These are phyloP conservation scores for Earliella scabrosa DNA, from an alignment of 1,284 basidiomycete genomes.

Conservation along the genomic window DNA sequence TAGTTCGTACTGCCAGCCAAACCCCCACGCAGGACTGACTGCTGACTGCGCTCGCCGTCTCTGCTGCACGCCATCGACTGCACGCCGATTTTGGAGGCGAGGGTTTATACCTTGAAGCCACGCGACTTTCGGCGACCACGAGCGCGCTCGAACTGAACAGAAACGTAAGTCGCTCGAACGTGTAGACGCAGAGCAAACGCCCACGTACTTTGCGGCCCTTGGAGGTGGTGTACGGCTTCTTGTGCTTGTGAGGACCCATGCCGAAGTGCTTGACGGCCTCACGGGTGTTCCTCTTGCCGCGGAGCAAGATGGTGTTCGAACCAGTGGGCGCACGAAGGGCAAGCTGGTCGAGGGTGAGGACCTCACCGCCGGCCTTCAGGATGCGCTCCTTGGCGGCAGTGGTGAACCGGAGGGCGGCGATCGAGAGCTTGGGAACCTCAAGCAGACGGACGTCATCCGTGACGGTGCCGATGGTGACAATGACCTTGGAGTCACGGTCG, in stretches of 20 bases:
- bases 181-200: neutral
- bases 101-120: slow-evolving; percentile 84
- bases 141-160: slow-evolving; percentile 75
- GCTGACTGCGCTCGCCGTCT: slow-evolving; percentile 16
- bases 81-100: slow-evolving; percentile 31
- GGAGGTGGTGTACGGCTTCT: slow-evolving; percentile 92
- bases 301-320: slow-evolving; percentile 91
- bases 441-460: slow-evolving; percentile 95
- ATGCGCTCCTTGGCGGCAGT: slow-evolving; percentile 93
- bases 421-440: slow-evolving; percentile 88
- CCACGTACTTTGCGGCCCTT: slow-evolving; percentile 91
- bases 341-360: slow-evolving; percentile 95
- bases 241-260: slow-evolving; percentile 91
- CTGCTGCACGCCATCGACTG: slow-evolving; percentile 25
- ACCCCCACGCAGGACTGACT: slow-evolving; percentile 26
- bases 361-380: slow-evolving; percentile 94
- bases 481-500: slow-evolving; percentile 80
- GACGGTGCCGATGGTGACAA: slow-evolving; percentile 92
- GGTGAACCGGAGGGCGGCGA: slow-evolving; percentile 97
- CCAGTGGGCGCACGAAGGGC: slow-evolving; percentile 94
- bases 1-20: slow-evolving; percentile 28
- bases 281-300: slow-evolving; percentile 92
- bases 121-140: slow-evolving; percentile 95
- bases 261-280: slow-evolving; percentile 98
- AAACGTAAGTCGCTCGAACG: slow-evolving; percentile 6